Evolutionary conservation across 768 basidiomycete genomes (phyloP), one percentile per base, ranked within the genome.

Genomic region (Boletus rufocinnamomeus): DNA sequence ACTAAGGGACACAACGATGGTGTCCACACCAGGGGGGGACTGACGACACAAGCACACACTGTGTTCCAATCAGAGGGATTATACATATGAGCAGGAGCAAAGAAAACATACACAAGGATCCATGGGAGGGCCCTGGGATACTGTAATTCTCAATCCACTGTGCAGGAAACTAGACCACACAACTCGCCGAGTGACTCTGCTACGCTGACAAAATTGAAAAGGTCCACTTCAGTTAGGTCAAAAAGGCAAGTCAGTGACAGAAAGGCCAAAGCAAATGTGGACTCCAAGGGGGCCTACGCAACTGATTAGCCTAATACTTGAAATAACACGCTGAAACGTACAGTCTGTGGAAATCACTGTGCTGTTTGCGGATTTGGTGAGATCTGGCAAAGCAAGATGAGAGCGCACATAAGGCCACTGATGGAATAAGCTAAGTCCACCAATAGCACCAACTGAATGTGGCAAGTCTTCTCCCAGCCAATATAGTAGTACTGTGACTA

Each of bases 261-360:
- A 54, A 69, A 49, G 57, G 19, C 35, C 34, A 44, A 55, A 57
- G 61, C 28, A 58, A 46, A 14, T 28, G 59, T 49, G 57, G 54
- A 64, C n/a, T n/a, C n/a, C 56, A 50, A 58, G 65, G 35, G 48
- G 45, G 51, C 46, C 43, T 35, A 63, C 59, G 59, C 60, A 63
- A 69, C 58, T 58, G 67, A 71, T 63, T 64, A 64, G 59, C 32
- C 60, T 58, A 51, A 58, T 50, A 25, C 58, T 65, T 60, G 63
- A 60, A 71, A 46, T 51, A 60, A 72, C 63, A 68, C 50, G 67
- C 52, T 63, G 56, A 40, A 52, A 56, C 25, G 43, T 10, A 69
- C 60, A n/a, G 53, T 71, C 70, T 72, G 70, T 72, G 70, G 70
- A 70, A 73, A 74, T 68, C 70, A 64, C 65, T 52, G 54, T 35